Percentiles rank a stretch among this genome's conserved stretches.
phyloP scores from a whole-genome alignment of 495 filamentous ascomycete species.

The Jackrogersella multiformis region DNA sequence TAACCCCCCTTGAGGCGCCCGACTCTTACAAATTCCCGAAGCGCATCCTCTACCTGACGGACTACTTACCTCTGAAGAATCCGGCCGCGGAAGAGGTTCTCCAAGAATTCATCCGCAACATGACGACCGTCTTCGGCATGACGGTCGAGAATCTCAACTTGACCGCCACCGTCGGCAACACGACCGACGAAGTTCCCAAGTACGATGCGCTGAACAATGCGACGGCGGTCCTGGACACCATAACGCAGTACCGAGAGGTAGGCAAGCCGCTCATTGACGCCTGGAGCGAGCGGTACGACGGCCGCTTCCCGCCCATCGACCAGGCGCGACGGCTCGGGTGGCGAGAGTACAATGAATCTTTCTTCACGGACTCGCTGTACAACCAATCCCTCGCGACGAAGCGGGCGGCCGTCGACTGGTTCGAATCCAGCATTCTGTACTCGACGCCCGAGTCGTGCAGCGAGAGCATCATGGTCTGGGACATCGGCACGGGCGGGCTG shows the following conservation, averaged over 20 bases:
- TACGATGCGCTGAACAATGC: conserved; percentile 16
- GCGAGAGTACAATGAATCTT: conserved; percentile 34
- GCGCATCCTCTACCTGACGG: conserved; percentile 49
- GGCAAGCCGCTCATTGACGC: conserved; percentile 41
- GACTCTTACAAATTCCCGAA: conserved; percentile 48
- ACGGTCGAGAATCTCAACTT: conserved; percentile 50
- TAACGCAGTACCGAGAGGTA: conserved; percentile 37
- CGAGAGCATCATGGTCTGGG: conserved; percentile 52
- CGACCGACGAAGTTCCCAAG: conserved; percentile 42
- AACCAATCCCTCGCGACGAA: conserved; percentile 41
- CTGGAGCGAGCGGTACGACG: conserved; percentile 45
- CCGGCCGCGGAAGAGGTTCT: conserved; percentile 48
- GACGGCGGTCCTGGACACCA: conserved; percentile 22
- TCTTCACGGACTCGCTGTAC: conserved; percentile 38
- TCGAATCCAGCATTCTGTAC: conserved; percentile 48
- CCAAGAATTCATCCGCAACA: conserved; percentile 61
- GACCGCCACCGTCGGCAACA: conserved; percentile 41
- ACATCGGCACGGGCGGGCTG: conserved; percentile 54
- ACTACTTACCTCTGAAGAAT: conserved; percentile 52
- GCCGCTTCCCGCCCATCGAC: conserved; percentile 51
- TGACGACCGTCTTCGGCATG: conserved; percentile 64
- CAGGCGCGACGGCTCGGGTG: conserved; percentile 44
- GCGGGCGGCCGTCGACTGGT: conserved; percentile 49
- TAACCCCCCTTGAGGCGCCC: conserved; percentile 44
- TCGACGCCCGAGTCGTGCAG: conserved; percentile 50